A percentile compares a stretch with the other conserved stretches of the same genome.
phyloP scores from a whole-genome alignment of 306 rosid genomes.

The Fagus sylvatica region DNA sequence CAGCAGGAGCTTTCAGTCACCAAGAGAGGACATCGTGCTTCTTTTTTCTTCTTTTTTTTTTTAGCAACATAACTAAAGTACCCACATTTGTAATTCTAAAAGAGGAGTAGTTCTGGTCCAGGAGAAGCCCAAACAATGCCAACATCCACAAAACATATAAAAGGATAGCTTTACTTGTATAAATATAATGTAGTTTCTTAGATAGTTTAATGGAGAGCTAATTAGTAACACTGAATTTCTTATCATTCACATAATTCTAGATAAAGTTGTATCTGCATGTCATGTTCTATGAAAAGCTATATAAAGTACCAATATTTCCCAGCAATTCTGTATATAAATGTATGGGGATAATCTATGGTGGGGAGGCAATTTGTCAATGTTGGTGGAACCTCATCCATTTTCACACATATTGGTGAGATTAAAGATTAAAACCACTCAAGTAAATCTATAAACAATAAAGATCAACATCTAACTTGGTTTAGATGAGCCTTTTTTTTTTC shows the following conservation, averaged over 20 bases:
- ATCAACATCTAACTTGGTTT: too few relatives aligned
- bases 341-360: too few relatives aligned
- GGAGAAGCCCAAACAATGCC: neutral
- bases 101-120: neutral
- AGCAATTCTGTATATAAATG: too few relatives aligned
- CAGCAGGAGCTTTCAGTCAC: neutral
- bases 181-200: neutral
- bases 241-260: neutral
- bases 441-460: too few relatives aligned
- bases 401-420: too few relatives aligned
- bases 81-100: neutral
- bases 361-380: too few relatives aligned
- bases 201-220: neutral
- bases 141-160: neutral
- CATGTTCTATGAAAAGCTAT: conserved; percentile 14
- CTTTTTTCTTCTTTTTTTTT: neutral
- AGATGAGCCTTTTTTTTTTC: too few relatives aligned
- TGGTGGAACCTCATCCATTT: too few relatives aligned
- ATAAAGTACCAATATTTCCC: neutral
- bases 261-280: neutral
- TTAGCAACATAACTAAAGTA: neutral
- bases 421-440: too few relatives aligned
- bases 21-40: neutral
- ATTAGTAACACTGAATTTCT: neutral
- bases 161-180: neutral